A percentile compares a stretch with the other conserved stretches of the same genome.
Conservation (phyloP, 495 filamentous ascomycete genomes). For the Glutinoglossum americanum region DNA sequence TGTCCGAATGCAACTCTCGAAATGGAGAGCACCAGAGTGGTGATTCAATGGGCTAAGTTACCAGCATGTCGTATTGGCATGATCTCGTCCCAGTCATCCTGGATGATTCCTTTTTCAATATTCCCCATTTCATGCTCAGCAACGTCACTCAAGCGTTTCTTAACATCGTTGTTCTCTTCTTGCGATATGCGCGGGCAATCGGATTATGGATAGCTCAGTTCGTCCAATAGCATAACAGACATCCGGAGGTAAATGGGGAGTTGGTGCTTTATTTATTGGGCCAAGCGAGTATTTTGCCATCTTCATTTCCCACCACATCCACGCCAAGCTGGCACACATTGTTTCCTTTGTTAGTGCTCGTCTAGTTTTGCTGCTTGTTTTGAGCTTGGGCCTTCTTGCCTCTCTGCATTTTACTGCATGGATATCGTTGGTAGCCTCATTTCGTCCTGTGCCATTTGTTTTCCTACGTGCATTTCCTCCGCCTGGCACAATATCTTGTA, state of each 20-base stretch:
- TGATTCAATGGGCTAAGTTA: constrained; percentile 4
- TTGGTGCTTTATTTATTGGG: constrained; percentile 1
- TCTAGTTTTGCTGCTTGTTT: neutral
- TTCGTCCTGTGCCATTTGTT: neutral
- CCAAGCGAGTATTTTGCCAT: neutral
- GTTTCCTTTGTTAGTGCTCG: neutral
- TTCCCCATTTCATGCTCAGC: neutral
- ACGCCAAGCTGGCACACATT: neutral
- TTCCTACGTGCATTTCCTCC: neutral
- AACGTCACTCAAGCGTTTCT: neutral
- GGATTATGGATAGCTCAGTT: neutral
- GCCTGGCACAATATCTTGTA: neutral
- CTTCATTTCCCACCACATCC: neutral
- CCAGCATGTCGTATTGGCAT: neutral
- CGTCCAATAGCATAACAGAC: neutral
- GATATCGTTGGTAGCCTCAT: neutral
- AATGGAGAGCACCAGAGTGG: constrained; percentile 10
- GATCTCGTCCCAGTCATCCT: neutral
- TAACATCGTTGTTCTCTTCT: neutral
- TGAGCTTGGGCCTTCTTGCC: neutral
- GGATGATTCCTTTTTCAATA: neutral
- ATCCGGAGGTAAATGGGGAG: neutral
- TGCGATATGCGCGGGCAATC: neutral
- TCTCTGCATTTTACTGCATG: neutral
- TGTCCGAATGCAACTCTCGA: constrained; percentile 28